Base-by-base conservation (phyloP, 352 stramenopile genomes). In the Phytophthora pistaciae region DNA sequence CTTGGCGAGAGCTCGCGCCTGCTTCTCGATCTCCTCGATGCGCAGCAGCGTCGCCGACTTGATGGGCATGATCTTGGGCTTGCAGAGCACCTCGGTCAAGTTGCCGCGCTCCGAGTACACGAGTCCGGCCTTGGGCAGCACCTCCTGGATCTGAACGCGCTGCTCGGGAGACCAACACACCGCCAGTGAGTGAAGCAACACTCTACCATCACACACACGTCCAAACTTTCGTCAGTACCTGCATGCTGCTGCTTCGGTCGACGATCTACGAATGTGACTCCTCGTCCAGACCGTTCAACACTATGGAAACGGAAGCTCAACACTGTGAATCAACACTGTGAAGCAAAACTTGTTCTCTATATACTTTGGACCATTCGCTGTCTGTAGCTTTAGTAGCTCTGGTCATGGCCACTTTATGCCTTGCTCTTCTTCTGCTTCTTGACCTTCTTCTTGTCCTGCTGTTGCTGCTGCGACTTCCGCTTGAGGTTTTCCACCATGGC, bases 61-160 rank as follows among this genome's bases (percentile, higher is more conserved):
- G 75, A 98, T 95, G 3, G 92, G 89, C 68, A 98, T 69, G 55
- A 97, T 94, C 71, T 97, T 97, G 18, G 92, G 92, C 42, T 97
- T 97, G 74, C 92, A 97, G 23, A 97, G 71, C 64, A 96, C 80
- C 64, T 96, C 88, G 0, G 80, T 94, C 31, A 97, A 60, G 63
- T 95, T 93, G n/a, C 87, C 85, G 33, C 85, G 83, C 68, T 97
- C 91, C 31, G 91, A 97, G 75, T 95, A 96, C 55, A 97, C 90
- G 7, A 97, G 83, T n/a, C 91, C 91, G 8, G 86, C 81, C 72
- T 96, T 96, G 7, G 91, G 91, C 9, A 96, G 72, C 52, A 96
- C 89, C 56, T 97, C 90, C 53, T 95, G 80, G 62, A 96, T 82
- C 69, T 93, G 88, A 38, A 91, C 68, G 27, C 87, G 82, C 87